A percentile compares a stretch with the other conserved stretches of the same genome.
Conservation (phyloP, 306 rosid genomes). For the Elaeagnus macrophylla region DNA sequence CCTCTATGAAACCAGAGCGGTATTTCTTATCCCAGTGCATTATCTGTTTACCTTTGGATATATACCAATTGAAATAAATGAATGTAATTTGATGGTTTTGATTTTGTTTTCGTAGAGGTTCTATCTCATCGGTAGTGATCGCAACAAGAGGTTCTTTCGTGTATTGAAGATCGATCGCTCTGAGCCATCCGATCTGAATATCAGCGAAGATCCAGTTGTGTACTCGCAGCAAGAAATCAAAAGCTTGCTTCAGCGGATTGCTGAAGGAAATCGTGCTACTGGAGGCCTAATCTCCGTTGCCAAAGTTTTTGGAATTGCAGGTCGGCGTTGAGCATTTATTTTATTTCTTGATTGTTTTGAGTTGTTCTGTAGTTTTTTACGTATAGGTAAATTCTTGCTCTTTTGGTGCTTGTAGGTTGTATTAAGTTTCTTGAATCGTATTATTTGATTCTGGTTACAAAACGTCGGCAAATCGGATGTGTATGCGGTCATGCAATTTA, state of each 20-base stretch:
- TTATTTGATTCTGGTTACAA: conserved; percentile 79
- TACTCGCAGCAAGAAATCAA: conserved; percentile 79
- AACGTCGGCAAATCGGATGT: conserved; percentile 82
- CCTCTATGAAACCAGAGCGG: conserved; percentile 88
- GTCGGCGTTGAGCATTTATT: conserved; percentile 26
- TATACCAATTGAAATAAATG: neutral
- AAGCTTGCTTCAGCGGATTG: conserved; percentile 70
- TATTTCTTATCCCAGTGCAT: neutral
- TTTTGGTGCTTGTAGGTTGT: conserved; percentile 47
- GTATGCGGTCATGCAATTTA: conserved; percentile 88
- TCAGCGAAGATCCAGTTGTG: conserved; percentile 77
- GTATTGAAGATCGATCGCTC: conserved; percentile 93
- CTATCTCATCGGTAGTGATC: conserved; percentile 79
- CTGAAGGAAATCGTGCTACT: conserved; percentile 76
- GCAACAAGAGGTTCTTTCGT: conserved; percentile 60
- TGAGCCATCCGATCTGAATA: conserved; percentile 69
- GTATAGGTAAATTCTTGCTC: neutral
- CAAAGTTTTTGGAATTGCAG: conserved; percentile 79
- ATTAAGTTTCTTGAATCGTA: conserved; percentile 83
- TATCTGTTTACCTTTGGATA: neutral
- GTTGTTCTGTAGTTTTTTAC: neutral
- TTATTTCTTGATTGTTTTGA: neutral
- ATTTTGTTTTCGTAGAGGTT: conserved; percentile 39
- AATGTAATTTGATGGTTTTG: neutral
- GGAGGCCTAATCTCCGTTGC: conserved; percentile 69